phyloP scores from a whole-genome alignment of 2,329 filamentous ascomycete genomes.

The Aspergillus proliferans region DNA sequence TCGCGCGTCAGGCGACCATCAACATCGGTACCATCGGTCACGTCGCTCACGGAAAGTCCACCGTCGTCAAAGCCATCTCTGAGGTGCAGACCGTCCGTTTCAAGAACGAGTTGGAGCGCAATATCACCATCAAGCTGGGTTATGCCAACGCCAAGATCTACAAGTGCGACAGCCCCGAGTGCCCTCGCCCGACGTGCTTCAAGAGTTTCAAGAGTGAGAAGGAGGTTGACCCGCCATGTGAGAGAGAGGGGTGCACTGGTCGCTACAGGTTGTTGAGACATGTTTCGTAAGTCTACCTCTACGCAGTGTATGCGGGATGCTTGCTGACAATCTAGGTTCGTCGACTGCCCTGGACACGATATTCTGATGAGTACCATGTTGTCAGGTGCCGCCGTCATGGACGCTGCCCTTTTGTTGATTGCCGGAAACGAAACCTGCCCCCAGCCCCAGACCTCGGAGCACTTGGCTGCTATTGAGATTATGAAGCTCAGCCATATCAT shows the following conservation, averaged over 20 bases:
- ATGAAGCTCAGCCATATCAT: constrained; percentile 99
- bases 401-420: constrained; percentile 90
- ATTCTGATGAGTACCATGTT: constrained; percentile 99
- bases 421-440: constrained; percentile 98
- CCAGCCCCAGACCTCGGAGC: constrained; percentile 96
- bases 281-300: constrained; percentile 65
- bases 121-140: constrained; percentile 99
- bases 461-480: constrained; percentile 97
- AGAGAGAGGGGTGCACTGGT: constrained; percentile 83
- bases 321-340: constrained; percentile 57
- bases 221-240: constrained; percentile 93
- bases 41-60: constrained; percentile 98
- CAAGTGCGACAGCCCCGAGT: constrained; percentile 89
- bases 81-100: constrained; percentile 98
- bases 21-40: constrained; percentile 98
- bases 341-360: constrained; percentile 98
- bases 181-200: constrained; percentile 91
- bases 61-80: constrained; percentile 97
- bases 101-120: constrained; percentile 98
- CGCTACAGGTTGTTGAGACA: constrained; percentile 84
- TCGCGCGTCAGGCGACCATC: constrained; percentile 94
- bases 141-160: constrained; percentile 99
- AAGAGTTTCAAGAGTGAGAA: constrained; percentile 98
- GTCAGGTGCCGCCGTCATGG: constrained; percentile 98
- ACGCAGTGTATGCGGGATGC: neutral